phyloP scores from a whole-genome alignment of 805 yeast species.

The Metschnikowia lochheadii region DNA sequence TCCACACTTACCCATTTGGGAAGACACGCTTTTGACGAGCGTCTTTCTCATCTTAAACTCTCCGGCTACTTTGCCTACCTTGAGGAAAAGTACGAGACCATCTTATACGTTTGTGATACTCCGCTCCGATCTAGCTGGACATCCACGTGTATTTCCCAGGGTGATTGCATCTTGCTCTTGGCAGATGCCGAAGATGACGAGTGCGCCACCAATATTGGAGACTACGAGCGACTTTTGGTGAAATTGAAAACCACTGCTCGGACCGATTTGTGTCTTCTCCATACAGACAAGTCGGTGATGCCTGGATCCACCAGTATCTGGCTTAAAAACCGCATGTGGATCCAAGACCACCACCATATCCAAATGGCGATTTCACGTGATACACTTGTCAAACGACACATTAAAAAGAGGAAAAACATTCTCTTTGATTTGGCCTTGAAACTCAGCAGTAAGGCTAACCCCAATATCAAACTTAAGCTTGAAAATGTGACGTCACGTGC shows the following conservation, averaged over 20 bases:
- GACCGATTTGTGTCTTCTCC: slow-evolving; percentile 80
- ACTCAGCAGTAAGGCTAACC: slow-evolving; percentile 30
- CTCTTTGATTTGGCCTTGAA: slow-evolving; percentile 36
- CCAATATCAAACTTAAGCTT: slow-evolving; percentile 28
- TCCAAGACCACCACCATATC: slow-evolving; percentile 88
- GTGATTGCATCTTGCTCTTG: slow-evolving; percentile 84
- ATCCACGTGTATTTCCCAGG: slow-evolving; percentile 86
- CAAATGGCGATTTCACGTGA: slow-evolving; percentile 51
- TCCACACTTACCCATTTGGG: slow-evolving; percentile 78
- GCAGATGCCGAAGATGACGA: slow-evolving; percentile 74
- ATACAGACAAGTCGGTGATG: slow-evolving; percentile 73
- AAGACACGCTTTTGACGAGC: slow-evolving; percentile 83
- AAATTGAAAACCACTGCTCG: slow-evolving; percentile 79
- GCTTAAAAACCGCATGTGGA: slow-evolving; percentile 86
- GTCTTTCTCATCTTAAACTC: slow-evolving; percentile 74
- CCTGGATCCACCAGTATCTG: slow-evolving; percentile 85
- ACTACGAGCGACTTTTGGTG: slow-evolving; percentile 72
- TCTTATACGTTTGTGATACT: slow-evolving; percentile 86
- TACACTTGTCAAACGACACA: slow-evolving; percentile 12
- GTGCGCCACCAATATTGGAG: slow-evolving; percentile 68
- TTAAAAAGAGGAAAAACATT: slow-evolving; percentile 20
- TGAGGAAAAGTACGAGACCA: slow-evolving; percentile 85
- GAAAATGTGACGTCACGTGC: slow-evolving; percentile 32
- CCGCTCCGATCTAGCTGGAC: slow-evolving; percentile 85
- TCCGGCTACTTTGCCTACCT: slow-evolving; percentile 87